phyloP scores from a whole-genome alignment of 2,329 filamentous ascomycete genomes.

The Colletotrichum sp. region DNA sequence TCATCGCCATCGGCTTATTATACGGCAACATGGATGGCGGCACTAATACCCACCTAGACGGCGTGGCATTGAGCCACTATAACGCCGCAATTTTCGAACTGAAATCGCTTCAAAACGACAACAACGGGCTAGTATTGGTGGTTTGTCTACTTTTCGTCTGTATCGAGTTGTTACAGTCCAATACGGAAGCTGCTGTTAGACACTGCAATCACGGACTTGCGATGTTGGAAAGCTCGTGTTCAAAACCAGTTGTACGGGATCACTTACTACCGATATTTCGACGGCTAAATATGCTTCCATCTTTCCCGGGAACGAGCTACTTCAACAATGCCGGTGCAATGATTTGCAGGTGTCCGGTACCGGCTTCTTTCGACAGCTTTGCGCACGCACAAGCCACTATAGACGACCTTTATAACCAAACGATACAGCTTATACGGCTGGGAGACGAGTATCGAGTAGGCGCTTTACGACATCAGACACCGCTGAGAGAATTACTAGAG shows the following conservation, averaged over 20 bases:
- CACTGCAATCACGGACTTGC: background rate
- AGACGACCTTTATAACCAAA: background rate
- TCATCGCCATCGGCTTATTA: conserved; percentile 3
- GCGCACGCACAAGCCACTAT: background rate
- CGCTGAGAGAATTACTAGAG: background rate
- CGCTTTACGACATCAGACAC: background rate
- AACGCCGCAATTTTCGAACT: conserved; percentile 1
- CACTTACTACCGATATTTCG: background rate
- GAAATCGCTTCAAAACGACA: background rate
- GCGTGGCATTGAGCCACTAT: conserved; percentile 20
- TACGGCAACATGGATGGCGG: conserved; percentile 21
- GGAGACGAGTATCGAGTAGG: background rate
- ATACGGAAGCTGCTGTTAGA: background rate
- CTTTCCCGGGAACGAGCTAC: background rate
- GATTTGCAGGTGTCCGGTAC: background rate
- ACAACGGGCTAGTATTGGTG: background rate
- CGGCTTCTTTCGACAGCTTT: background rate
- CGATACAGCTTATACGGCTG: background rate
- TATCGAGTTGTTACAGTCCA: background rate
- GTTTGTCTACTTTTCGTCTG: background rate
- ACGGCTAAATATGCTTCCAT: background rate
- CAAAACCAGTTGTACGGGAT: background rate
- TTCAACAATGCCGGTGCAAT: background rate
- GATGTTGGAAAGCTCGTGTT: background rate
- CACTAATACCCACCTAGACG: background rate